Percentiles rank a stretch among this genome's conserved stretches.
Conservation (phyloP, 805 yeast genomes). For the Deakozyma indianensis region DNA sequence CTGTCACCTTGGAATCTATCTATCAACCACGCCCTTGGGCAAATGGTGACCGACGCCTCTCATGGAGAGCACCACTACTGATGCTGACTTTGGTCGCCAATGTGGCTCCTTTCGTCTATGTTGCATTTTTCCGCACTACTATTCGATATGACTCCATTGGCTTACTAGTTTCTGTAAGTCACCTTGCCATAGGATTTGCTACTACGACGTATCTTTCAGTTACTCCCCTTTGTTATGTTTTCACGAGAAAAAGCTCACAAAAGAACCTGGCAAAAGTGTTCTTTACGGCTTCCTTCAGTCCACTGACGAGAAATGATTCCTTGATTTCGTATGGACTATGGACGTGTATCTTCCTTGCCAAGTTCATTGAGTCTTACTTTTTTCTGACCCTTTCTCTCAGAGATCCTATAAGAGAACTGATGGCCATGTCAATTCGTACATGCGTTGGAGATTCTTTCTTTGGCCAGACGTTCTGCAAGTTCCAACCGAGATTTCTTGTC, state of each 20-base stretch:
- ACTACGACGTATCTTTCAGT: constrained; percentile 44
- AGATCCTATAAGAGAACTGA: constrained; percentile 60
- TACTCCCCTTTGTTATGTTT: constrained; percentile 45
- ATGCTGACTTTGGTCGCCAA: constrained; percentile 4
- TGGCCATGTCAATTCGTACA: constrained; percentile 35
- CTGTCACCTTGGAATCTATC: constrained; percentile 2
- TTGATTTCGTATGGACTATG: constrained; percentile 58
- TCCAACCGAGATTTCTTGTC: constrained; percentile 45
- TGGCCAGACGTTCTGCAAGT: constrained; percentile 37
- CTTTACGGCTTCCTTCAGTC: constrained; percentile 48
- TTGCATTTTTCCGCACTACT: constrained; percentile 23
- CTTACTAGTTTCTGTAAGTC: constrained; percentile 35
- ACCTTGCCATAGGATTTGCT: constrained; percentile 39
- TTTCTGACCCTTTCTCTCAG: constrained; percentile 57
- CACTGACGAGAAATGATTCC: constrained; percentile 36
- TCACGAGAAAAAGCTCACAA: constrained; percentile 25
- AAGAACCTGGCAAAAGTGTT: constrained; percentile 32
- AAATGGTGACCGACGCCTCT: not conserved
- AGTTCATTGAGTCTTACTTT: constrained; percentile 65
- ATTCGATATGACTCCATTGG: constrained; percentile 20
- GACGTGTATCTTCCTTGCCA: constrained; percentile 51
- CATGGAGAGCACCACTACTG: constrained; percentile 6
- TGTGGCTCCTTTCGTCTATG: constrained; percentile 36
- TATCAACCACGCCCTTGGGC: not conserved
- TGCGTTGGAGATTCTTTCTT: constrained; percentile 51